Percentiles rank a stretch among this genome's conserved stretches.
phyloP scores from a whole-genome alignment of 2,329 filamentous ascomycete species.

The Colletotrichum tofieldiae region DNA sequence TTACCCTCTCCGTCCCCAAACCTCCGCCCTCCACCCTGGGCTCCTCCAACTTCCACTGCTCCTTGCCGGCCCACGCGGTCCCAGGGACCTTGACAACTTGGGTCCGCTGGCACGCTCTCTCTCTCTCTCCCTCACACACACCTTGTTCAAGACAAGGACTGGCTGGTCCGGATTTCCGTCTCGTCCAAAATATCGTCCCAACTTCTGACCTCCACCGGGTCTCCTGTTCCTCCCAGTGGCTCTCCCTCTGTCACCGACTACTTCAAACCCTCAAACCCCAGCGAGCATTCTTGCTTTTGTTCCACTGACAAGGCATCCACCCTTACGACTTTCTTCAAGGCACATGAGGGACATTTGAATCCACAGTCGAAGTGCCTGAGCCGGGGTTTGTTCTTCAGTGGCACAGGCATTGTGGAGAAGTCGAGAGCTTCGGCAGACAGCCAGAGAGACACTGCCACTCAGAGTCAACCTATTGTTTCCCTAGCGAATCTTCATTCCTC shows the following conservation, averaged over 20 bases:
- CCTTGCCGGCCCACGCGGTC: neutral
- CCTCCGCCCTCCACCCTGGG: neutral
- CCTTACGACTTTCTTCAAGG: neutral
- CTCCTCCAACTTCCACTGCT: neutral
- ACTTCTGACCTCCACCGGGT: neutral
- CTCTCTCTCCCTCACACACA: neutral
- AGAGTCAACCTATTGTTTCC: neutral
- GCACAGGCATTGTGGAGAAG: neutral
- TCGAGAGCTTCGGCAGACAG: neutral
- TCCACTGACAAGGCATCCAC: neutral
- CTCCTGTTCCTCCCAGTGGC: neutral
- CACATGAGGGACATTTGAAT: no score
- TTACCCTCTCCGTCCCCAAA: neutral
- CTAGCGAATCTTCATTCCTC: neutral
- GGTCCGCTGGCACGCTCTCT: no score
- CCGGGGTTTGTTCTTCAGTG: neutral
- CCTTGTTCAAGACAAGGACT: neutral
- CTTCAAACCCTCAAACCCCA: neutral
- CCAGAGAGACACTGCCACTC: neutral
- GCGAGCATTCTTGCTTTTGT: constrained; percentile 17
- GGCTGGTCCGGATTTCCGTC: neutral
- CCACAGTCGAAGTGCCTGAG: neutral
- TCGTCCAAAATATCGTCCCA: neutral
- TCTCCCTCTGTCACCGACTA: neutral
- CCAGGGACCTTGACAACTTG: no score